Evolutionary conservation across 441 rosid genomes (phyloP).

Genomic region (Croton setiger): DNA sequence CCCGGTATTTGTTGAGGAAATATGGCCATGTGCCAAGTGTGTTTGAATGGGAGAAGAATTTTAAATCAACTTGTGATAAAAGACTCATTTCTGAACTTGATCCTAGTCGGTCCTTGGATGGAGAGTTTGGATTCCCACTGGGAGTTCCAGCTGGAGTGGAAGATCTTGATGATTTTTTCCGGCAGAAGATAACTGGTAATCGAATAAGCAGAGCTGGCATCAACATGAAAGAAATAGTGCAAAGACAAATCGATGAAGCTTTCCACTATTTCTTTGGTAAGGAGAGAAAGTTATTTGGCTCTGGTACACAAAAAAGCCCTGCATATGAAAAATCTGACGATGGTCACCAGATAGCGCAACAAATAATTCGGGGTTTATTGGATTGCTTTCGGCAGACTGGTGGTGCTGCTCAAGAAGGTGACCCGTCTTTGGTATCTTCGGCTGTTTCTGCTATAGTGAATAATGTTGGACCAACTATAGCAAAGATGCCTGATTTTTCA

Average conservation of each 20-base stretch:
- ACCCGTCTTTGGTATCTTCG: constrained; percentile 91
- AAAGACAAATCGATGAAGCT: constrained; percentile 67
- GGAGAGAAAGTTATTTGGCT: constrained; percentile 60
- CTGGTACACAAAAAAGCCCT: constrained; percentile 49
- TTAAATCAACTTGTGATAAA: constrained; percentile 69
- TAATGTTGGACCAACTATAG: constrained; percentile 63
- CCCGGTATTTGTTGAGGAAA: constrained; percentile 75
- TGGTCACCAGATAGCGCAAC: constrained; percentile 82
- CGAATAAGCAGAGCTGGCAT: constrained; percentile 80
- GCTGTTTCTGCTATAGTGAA: constrained; percentile 86
- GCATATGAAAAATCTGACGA: constrained; percentile 65
- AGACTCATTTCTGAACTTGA: constrained; percentile 94
- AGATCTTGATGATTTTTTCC: constrained; percentile 85
- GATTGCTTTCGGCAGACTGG: constrained; percentile 88
- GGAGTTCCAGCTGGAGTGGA: constrained; percentile 88
- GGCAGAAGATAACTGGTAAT: constrained; percentile 69
- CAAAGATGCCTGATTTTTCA: constrained; percentile 70
- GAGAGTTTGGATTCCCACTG: constrained; percentile 75
- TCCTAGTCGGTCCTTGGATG: constrained; percentile 64
- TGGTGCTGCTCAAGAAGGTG: constrained; percentile 99
- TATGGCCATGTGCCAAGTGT: constrained; percentile 75
- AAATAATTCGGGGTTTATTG: constrained; percentile 68
- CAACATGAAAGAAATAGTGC: constrained; percentile 83
- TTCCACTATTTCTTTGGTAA: constrained; percentile 50
- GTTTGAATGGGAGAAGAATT: constrained; percentile 85